phyloP scores from a whole-genome alignment of 768 basidiomycete genomes.

The Sporobolomyces phaffii region DNA sequence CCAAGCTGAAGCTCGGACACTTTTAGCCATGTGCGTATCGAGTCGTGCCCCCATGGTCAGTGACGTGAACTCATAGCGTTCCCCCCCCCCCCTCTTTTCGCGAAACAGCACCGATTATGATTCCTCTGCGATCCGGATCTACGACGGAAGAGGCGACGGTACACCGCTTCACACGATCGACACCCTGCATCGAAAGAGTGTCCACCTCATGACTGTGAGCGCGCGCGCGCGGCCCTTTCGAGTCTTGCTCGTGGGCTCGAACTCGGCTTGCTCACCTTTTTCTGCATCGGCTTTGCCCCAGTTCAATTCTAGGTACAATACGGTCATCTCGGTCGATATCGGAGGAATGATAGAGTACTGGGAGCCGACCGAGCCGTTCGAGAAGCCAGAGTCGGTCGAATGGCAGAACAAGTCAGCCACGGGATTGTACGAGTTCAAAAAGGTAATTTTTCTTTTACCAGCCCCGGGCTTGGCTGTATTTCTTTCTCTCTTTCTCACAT shows the following conservation, averaged over 20 bases:
- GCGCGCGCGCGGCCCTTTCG: not conserved
- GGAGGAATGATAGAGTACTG: slow-evolving; percentile 94
- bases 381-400: slow-evolving; percentile 68
- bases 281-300: too few relatives aligned
- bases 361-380: slow-evolving; percentile 83
- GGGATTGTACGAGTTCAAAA: slow-evolving; percentile 96
- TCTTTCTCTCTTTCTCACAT: not conserved
- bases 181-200: slow-evolving; percentile 75
- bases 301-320: slow-evolving; percentile 87
- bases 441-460: too few relatives aligned
- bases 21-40: slow-evolving; percentile 80
- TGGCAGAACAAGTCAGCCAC: slow-evolving; percentile 90
- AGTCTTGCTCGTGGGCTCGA: not conserved
- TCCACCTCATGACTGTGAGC: slow-evolving; percentile 82
- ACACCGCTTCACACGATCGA: slow-evolving; percentile 68
- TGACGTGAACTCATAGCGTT: too few relatives aligned
- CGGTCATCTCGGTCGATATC: slow-evolving; percentile 89
- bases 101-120: slow-evolving; percentile 70
- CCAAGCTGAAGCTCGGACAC: slow-evolving; percentile 74
- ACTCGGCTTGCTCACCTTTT: not conserved
- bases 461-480: too few relatives aligned
- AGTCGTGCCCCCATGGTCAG: too few relatives aligned
- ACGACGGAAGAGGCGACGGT: slow-evolving; percentile 83
- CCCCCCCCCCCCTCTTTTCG: too few relatives aligned
- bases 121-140: slow-evolving; percentile 72